Conservation (phyloP, 1,284 basidiomycete genomes). For the Sanguinoderma infundibulare region DNA sequence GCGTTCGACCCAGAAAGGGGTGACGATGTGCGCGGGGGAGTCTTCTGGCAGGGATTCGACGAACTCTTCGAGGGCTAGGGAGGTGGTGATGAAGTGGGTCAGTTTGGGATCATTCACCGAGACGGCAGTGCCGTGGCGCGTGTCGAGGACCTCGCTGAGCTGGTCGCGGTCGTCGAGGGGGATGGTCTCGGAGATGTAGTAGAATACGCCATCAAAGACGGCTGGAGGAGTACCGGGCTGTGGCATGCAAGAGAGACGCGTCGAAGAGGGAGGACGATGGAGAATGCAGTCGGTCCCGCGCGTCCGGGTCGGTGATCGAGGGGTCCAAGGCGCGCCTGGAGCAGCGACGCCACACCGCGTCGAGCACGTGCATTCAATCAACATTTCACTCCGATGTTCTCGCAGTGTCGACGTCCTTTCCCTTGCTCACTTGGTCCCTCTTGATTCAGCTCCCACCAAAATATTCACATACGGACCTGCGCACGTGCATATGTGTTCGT, state of each 20-base stretch:
- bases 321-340: neutral
- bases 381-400: neutral
- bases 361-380: neutral
- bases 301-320: neutral
- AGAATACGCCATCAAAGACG: constrained; percentile 28
- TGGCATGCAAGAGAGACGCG: neutral
- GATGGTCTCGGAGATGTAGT: constrained; percentile 31
- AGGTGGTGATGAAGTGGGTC: constrained; percentile 33
- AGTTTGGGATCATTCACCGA: constrained; percentile 24
- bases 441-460: no score
- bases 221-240: constrained; percentile 11
- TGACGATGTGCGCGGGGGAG: constrained; percentile 27
- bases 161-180: constrained; percentile 20
- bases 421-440: no score
- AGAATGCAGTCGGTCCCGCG: neutral
- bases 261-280: neutral
- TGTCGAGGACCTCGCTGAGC: constrained; percentile 28
- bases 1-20: constrained; percentile 67
- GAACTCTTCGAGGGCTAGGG: constrained; percentile 29
- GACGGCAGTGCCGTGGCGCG: constrained; percentile 26
- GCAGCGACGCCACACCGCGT: neutral
- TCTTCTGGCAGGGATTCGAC: constrained; percentile 29
- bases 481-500: no score
- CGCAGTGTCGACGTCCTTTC: no score
- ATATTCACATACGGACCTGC: no score